A percentile compares a stretch with the other conserved stretches of the same genome.
phyloP scores from a whole-genome alignment of 2,329 filamentous ascomycete genomes.

The Pseudocercospora vitis region DNA sequence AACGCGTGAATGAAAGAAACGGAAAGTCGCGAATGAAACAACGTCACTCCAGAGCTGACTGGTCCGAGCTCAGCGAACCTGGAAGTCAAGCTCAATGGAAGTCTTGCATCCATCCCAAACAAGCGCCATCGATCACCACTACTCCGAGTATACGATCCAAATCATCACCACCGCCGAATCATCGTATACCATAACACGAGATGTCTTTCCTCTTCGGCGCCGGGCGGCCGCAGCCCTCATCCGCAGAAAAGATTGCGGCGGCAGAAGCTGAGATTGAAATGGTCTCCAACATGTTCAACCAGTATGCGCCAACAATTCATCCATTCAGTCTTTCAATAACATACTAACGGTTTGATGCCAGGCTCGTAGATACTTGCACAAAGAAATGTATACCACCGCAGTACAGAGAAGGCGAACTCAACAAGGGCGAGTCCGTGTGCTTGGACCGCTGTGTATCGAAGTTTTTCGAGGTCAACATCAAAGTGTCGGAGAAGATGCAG shows the following conservation, averaged over 20 bases:
- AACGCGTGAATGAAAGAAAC: neutral
- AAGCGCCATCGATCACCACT: slow-evolving; percentile 11
- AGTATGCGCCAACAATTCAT: slow-evolving; percentile 57
- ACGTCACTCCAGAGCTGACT: neutral
- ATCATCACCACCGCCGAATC: neutral
- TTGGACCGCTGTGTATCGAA: slow-evolving; percentile 96
- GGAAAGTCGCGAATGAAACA: neutral
- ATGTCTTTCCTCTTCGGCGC: slow-evolving; percentile 74
- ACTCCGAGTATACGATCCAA: no score
- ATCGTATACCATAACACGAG: neutral
- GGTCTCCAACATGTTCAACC: slow-evolving; percentile 96
- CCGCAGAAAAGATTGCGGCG: slow-evolving; percentile 94
- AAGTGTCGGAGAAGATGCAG: slow-evolving; percentile 96
- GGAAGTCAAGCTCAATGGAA: neutral
- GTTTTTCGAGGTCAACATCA: slow-evolving; percentile 98
- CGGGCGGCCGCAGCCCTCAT: slow-evolving; percentile 77
- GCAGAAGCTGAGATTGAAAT: slow-evolving; percentile 98
- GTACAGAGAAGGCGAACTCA: slow-evolving; percentile 94
- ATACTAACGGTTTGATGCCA: slow-evolving; percentile 18
- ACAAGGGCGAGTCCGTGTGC: slow-evolving; percentile 98
- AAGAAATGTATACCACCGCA: slow-evolving; percentile 89
- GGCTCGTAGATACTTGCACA: slow-evolving; percentile 80
- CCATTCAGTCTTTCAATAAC: neutral
- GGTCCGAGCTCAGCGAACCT: neutral
- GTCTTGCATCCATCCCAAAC: slow-evolving; percentile 1